These are phyloP conservation scores for Botrytis medusae DNA, from an alignment of 2,329 filamentous ascomycete species.

Conservation along the genomic window DNA sequence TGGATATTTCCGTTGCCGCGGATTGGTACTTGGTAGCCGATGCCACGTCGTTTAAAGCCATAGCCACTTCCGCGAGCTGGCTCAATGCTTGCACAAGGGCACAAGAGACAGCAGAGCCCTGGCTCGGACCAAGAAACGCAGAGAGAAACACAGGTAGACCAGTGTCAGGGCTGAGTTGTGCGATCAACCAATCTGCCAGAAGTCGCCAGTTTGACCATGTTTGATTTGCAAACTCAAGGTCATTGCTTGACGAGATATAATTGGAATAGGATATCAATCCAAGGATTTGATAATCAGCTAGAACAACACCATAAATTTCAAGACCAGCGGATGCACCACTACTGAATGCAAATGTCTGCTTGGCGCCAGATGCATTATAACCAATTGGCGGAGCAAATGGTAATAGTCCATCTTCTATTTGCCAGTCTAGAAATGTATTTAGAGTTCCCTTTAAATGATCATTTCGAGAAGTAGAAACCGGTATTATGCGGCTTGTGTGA, in stretches of 20 bases:
- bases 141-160: conserved; percentile 12
- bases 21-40: conserved; percentile 33
- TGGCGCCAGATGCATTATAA: background rate
- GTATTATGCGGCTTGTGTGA: conserved; percentile 44
- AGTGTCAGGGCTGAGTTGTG: background rate
- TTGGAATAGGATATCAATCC: background rate
- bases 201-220: background rate
- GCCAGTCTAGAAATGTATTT: background rate
- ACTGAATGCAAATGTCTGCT: background rate
- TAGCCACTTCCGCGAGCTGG: conserved; percentile 36
- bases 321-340: background rate
- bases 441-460: background rate
- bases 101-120: conserved; percentile 18
- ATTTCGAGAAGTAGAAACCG: conserved; percentile 39
- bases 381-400: background rate
- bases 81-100: conserved; percentile 31
- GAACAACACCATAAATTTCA: background rate
- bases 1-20: conserved; percentile 32
- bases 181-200: background rate
- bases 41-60: conserved; percentile 37
- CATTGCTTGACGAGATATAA: background rate
- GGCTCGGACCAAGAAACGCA: conserved; percentile 16
- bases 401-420: background rate
- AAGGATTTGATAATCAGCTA: conserved; percentile 6
- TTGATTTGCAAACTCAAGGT: background rate